Conservation (phyloP, 352 stramenopile genomes). For the Phytophthora brassicae region DNA sequence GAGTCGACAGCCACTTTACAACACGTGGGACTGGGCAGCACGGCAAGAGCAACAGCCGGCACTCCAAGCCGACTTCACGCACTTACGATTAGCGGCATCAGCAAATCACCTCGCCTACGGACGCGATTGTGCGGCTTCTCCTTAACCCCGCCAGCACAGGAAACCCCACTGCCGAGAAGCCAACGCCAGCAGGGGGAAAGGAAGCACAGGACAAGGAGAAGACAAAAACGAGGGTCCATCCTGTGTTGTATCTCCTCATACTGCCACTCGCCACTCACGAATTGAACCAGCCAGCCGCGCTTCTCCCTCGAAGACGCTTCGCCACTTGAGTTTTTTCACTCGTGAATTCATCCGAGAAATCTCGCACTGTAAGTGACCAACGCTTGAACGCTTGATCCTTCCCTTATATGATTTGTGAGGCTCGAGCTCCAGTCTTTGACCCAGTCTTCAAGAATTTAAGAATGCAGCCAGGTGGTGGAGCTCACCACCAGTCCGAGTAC, state of each 20-base stretch:
- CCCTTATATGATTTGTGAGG: slow-evolving; percentile 37
- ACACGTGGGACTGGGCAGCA: slow-evolving; percentile 23
- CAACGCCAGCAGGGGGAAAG: slow-evolving; percentile 43
- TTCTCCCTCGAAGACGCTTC: slow-evolving; percentile 8
- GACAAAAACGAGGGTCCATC: slow-evolving; percentile 37
- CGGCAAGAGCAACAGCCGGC: slow-evolving; percentile 6
- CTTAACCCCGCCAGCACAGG: slow-evolving; percentile 29
- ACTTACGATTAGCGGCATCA: slow-evolving; percentile 35
- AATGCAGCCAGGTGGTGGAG: slow-evolving; percentile 36
- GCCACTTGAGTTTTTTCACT: slow-evolving; percentile 37
- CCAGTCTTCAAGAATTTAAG: slow-evolving; percentile 39
- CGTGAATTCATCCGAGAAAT: slow-evolving; percentile 39
- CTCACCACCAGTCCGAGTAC: slow-evolving; percentile 24
- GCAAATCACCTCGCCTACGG: slow-evolving; percentile 31
- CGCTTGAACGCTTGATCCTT: neutral
- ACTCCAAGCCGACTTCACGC: slow-evolving; percentile 13
- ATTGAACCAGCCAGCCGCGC: slow-evolving; percentile 30
- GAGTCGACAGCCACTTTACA: slow-evolving; percentile 32
- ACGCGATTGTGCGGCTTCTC: slow-evolving; percentile 36
- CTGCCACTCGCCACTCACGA: slow-evolving; percentile 21
- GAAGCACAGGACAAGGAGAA: slow-evolving; percentile 27
- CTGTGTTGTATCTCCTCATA: slow-evolving; percentile 36
- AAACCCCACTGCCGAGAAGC: slow-evolving; percentile 30
- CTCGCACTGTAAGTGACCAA: neutral
- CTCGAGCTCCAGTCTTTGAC: slow-evolving; percentile 31